Conservation (phyloP, 208 protist genomes). For the Phytomonas francai region DNA sequence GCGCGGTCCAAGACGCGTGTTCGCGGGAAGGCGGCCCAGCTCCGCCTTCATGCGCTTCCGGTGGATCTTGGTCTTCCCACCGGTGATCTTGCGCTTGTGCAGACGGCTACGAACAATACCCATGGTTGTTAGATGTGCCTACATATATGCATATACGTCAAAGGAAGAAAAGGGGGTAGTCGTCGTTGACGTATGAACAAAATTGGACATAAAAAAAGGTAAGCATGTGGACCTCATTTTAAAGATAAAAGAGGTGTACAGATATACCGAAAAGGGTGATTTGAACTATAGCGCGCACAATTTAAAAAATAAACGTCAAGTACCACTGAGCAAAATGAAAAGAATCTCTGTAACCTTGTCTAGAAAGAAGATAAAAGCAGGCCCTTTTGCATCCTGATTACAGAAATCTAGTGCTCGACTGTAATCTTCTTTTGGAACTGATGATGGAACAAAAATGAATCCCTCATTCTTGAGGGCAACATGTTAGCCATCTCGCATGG, state of each 20-base stretch:
- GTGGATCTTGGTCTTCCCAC: conserved; percentile 92
- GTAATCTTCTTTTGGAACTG: background rate
- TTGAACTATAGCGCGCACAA: too few species aligned
- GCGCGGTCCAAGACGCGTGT: conserved; percentile 93
- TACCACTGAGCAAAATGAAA: too few species aligned
- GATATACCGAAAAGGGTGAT: too few species aligned
- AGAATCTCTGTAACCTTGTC: background rate
- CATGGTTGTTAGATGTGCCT: conserved; percentile 48
- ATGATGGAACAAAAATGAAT: conserved; percentile 1
- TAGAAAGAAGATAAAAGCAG: background rate
- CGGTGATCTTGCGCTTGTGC: conserved; percentile 98
- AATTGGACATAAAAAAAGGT: background rate
- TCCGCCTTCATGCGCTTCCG: conserved; percentile 96
- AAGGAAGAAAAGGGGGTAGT: background rate
- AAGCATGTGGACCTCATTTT: too few species aligned
- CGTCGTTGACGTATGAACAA: background rate
- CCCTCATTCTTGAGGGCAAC: conserved; percentile 25
- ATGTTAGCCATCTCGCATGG: conserved; percentile 14
- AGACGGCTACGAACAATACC: conserved; percentile 96
- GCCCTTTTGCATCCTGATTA: background rate
- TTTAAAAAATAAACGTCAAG: too few species aligned
- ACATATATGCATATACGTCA: conserved; percentile 1
- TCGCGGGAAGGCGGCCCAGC: conserved; percentile 94
- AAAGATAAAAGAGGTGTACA: too few species aligned
- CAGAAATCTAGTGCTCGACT: background rate